A percentile compares a stretch with the other conserved stretches of the same genome.
phyloP scores from a whole-genome alignment of 1,284 basidiomycete genomes.

The Moniliophthora roreri region DNA sequence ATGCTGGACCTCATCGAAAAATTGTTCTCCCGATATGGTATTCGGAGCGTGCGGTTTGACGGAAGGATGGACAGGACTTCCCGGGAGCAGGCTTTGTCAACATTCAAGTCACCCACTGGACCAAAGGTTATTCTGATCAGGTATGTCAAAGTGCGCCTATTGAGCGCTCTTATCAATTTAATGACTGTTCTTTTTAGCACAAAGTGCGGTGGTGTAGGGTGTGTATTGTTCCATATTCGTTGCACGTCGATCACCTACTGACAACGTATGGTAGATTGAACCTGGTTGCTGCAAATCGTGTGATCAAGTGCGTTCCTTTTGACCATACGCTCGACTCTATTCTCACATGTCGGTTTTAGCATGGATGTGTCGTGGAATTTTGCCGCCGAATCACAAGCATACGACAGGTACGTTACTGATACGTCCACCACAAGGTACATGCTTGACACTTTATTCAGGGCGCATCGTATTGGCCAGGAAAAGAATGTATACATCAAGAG shows the following conservation, averaged over 20 bases:
- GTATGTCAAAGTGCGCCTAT: slow-evolving; percentile 26
- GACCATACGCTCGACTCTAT: background rate
- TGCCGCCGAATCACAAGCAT: slow-evolving; percentile 67
- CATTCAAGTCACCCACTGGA: slow-evolving; percentile 52
- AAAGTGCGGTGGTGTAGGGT: slow-evolving; percentile 69
- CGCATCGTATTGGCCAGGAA: slow-evolving; percentile 70
- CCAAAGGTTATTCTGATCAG: slow-evolving; percentile 66
- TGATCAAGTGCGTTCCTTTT: slow-evolving; percentile 53
- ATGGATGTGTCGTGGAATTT: slow-evolving; percentile 75
- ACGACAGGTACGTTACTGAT: slow-evolving; percentile 46
- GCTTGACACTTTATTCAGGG: slow-evolving; percentile 19
- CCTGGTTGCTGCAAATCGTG: slow-evolving; percentile 63
- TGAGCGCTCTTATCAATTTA: background rate
- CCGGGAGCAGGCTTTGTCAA: slow-evolving; percentile 47
- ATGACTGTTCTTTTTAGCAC: slow-evolving; percentile 37
- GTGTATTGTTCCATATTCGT: slow-evolving; percentile 10
- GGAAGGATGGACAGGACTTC: slow-evolving; percentile 57
- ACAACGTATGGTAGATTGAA: slow-evolving; percentile 39
- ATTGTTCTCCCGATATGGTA: slow-evolving; percentile 54
- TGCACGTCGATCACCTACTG: background rate
- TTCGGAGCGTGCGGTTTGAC: slow-evolving; percentile 61
- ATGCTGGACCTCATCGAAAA: slow-evolving; percentile 67
- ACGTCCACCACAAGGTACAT: background rate
- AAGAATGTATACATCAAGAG: slow-evolving; percentile 71
- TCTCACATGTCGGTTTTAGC: slow-evolving; percentile 29